Percentiles rank a stretch among this genome's conserved stretches.
phyloP scores from a whole-genome alignment of 768 basidiomycete genomes.

The Multifurca ochricompacta region DNA sequence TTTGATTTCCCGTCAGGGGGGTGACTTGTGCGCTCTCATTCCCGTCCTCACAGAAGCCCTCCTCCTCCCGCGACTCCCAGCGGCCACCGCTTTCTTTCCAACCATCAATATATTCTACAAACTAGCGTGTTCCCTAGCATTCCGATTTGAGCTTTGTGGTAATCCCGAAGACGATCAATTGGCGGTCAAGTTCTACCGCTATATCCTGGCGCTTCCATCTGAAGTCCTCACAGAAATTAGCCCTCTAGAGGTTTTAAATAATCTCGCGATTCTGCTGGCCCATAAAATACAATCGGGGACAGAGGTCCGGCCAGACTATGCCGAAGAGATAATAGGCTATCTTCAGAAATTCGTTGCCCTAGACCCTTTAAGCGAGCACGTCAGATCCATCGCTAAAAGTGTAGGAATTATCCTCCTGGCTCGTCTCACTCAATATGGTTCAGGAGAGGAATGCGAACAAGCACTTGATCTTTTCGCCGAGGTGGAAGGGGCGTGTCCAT shows the following conservation, averaged over 20 bases:
- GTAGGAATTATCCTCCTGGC: not conserved
- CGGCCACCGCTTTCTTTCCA: not conserved
- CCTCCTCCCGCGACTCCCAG: not conserved
- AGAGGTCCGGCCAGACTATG: not conserved
- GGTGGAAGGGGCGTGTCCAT: not conserved
- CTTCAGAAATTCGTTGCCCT: not conserved
- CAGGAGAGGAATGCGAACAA: not conserved
- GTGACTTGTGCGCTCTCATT: not conserved
- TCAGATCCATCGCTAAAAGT: not conserved
- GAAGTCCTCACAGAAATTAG: not conserved
- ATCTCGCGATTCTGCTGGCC: not conserved
- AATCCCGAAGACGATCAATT: not conserved
- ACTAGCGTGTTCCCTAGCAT: not conserved
- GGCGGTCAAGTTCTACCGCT: not conserved
- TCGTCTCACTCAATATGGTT: not conserved
- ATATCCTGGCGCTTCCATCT: not conserved
- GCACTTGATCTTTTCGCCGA: not conserved
- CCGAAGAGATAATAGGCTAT: not conserved
- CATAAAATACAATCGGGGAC: not conserved
- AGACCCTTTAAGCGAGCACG: not conserved
- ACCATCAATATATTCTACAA: not conserved
- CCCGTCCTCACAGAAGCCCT: constrained; percentile 3
- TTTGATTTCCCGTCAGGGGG: not conserved
- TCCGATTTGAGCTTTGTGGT: not conserved
- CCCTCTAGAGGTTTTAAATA: not conserved